Evolutionary conservation across 805 yeast species (phyloP).

Genomic region (Candida schatavii): DNA sequence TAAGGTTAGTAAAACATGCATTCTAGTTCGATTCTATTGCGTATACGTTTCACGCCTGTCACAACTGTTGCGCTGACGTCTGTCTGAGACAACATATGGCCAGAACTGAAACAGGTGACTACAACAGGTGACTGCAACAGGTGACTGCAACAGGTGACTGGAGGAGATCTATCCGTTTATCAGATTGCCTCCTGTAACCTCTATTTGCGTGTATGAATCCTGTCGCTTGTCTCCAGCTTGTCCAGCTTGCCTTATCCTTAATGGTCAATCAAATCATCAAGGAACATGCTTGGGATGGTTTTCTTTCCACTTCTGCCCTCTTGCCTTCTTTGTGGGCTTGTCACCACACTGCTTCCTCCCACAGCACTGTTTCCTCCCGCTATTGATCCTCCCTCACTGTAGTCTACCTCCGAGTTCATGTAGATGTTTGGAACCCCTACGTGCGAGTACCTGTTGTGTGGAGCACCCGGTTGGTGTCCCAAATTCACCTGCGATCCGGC

Average conservation of each 20-base stretch:
- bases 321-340: slow-evolving; percentile 1
- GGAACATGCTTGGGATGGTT: slow-evolving; percentile 47
- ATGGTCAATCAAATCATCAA: slow-evolving; percentile 48
- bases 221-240: neutral
- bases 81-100: too few species aligned
- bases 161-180: too few species aligned
- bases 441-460: slow-evolving; percentile 27
- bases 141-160: too few species aligned
- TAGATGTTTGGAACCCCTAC: slow-evolving; percentile 32
- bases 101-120: too few species aligned
- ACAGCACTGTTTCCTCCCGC: neutral
- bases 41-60: too few species aligned
- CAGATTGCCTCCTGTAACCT: too few species aligned
- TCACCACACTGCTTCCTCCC: slow-evolving; percentile 7
- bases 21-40: too few species aligned
- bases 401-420: slow-evolving; percentile 35
- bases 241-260: neutral
- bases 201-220: too few species aligned
- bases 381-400: slow-evolving; percentile 22
- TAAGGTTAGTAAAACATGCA: too few species aligned
- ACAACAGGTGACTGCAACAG: too few species aligned
- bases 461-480: slow-evolving; percentile 18
- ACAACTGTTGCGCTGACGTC: too few species aligned
- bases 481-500: slow-evolving; percentile 18
- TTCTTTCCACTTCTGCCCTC: slow-evolving; percentile 23